Base-by-base conservation (phyloP, 805 yeast genomes). In the Starmerella vaccinii region DNA sequence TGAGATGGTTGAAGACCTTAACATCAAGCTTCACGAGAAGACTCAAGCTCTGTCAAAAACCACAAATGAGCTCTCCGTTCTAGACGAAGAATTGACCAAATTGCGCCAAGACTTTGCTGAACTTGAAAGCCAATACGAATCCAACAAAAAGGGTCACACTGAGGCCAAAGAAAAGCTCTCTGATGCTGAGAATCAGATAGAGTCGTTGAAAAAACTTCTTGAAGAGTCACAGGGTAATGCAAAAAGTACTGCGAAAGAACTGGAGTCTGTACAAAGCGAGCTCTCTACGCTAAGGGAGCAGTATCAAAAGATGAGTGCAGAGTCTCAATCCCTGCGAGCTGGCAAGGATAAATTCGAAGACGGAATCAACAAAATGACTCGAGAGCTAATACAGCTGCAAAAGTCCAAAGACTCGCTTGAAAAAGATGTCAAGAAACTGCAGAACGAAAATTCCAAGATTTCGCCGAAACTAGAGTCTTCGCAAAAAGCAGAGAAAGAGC, bases 281-380 rank as follows among this genome's bases (percentile, higher is more conserved):
- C 40, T 52, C 13, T 22, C 19, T 1, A 13, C 16, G 5, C 33
- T 58, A 5, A 30, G 47, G 4, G 30, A 49, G 5, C 24, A 38
- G 19, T 21, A 34, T 29, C 12, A 22, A 2, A 48, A 50, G 21
- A 39, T 24, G 12, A 9, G n/a, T 3, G 29, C 26, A 5, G 57
- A 71, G 52, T 57, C 73, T 15, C 61, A 61, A 4, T 52, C 61
- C 1, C 49, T 68, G 7, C 71, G 68, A 40, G 64, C 63, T 8
- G 75, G 73, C 12, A 82, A 78, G 58, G 71, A 72, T 23, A 81
- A 76, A 56, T 84, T 90, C 1, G 96, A 89, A 60, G 81, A 78
- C 52, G 97, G 95, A 4, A 81, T 89, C 47, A 88, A 88, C 62
- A 88, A 87, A 58, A 84, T 89, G 95, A 83, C 82, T 49, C 71